phyloP scores from a whole-genome alignment of 208 protist genomes.

The Trypanosoma lewisi region DNA sequence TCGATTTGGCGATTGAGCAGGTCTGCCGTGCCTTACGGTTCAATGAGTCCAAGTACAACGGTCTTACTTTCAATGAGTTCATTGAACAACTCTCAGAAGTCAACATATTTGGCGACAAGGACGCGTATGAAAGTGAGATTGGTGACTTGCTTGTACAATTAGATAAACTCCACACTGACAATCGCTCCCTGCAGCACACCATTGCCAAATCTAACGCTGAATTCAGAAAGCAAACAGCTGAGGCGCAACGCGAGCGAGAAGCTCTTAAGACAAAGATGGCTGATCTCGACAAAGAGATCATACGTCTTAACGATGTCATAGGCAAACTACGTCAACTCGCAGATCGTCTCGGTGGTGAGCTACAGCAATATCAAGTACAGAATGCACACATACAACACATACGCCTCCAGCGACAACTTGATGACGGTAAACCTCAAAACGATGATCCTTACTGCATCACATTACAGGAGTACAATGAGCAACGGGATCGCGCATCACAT shows the following conservation, averaged over 20 bases:
- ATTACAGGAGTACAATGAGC: slow-evolving; percentile 25
- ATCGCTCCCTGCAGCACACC: slow-evolving; percentile 47
- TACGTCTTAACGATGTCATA: slow-evolving; percentile 40
- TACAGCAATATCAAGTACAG: slow-evolving; percentile 31
- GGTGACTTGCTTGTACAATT: slow-evolving; percentile 50
- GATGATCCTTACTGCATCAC: slow-evolving; percentile 25
- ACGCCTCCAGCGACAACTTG: slow-evolving; percentile 30
- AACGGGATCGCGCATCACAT: slow-evolving; percentile 18
- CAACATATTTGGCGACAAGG: slow-evolving; percentile 37
- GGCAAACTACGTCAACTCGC: slow-evolving; percentile 44
- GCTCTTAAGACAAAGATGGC: slow-evolving; percentile 23
- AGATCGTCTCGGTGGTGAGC: slow-evolving; percentile 38
- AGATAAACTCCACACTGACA: slow-evolving; percentile 55
- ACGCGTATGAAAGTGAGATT: slow-evolving; percentile 73
- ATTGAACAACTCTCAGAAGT: slow-evolving; percentile 33
- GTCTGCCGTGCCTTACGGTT: slow-evolving; percentile 34
- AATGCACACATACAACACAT: slow-evolving; percentile 29
- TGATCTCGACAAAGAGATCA: slow-evolving; percentile 34
- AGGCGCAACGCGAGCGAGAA: slow-evolving; percentile 44
- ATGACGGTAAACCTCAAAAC: not conserved
- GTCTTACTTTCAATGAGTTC: slow-evolving; percentile 44
- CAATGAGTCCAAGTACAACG: slow-evolving; percentile 35
- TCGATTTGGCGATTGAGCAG: slow-evolving; percentile 48
- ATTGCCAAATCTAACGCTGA: slow-evolving; percentile 41
- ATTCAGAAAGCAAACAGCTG: slow-evolving; percentile 41